Conservation (phyloP, 2,329 filamentous ascomycete genomes). For the Pseudocercospora musae region DNA sequence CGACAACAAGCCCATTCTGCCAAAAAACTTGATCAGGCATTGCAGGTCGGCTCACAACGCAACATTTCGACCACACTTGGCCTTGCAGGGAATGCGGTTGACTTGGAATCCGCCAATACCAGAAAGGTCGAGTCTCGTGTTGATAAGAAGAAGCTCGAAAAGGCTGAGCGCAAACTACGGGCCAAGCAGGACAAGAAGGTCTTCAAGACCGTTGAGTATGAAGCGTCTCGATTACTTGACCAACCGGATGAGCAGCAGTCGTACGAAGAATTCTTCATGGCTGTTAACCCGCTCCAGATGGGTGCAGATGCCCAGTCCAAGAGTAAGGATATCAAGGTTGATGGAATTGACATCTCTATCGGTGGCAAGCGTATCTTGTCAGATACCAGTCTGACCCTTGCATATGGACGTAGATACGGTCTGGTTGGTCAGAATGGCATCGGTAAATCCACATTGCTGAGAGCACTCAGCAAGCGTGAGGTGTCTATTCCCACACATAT, state of each 20-base stretch:
- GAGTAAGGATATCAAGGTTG: constrained; percentile 98
- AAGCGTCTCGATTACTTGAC: constrained; percentile 85
- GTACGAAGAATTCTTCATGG: constrained; percentile 99
- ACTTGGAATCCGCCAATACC: constrained; percentile 87
- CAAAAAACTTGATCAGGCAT: constrained; percentile 84
- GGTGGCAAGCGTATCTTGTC: constrained; percentile 82
- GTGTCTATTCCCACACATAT: constrained; percentile 94
- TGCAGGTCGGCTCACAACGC: constrained; percentile 88
- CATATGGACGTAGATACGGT: constrained; percentile 92
- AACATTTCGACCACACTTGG: constrained; percentile 96
- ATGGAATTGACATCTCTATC: constrained; percentile 93
- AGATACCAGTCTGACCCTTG: constrained; percentile 84
- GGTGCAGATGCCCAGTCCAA: constrained; percentile 67
- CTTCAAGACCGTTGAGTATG: constrained; percentile 98
- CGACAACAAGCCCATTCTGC: constrained; percentile 71
- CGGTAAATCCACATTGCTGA: constrained; percentile 76
- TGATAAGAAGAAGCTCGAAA: constrained; percentile 97
- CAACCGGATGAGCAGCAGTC: constrained; percentile 79
- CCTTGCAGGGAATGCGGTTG: constrained; percentile 76
- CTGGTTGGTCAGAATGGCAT: constrained; percentile 99
- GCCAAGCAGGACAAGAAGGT: constrained; percentile 98
- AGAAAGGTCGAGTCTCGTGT: constrained; percentile 97
- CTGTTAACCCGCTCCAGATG: constrained; percentile 91
- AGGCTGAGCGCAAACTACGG: constrained; percentile 94
- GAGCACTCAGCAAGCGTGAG: constrained; percentile 88